Conservation (phyloP, 306 rosid genomes). For the Bauhinia variegata region DNA sequence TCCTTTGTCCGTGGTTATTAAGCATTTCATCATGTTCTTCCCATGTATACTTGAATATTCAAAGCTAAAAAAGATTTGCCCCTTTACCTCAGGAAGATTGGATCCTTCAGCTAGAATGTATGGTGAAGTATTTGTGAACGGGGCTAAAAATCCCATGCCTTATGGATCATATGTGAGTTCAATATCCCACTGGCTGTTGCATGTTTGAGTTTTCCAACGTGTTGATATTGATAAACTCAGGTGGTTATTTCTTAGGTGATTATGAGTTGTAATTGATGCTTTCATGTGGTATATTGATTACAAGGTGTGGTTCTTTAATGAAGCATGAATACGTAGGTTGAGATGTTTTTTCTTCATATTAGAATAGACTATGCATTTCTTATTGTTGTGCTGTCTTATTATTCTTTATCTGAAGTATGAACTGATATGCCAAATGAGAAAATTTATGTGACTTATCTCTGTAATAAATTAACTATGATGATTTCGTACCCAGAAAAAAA, state of each 20-base stretch:
- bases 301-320: slow-evolving; percentile 6
- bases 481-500: not conserved
- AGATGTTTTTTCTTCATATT: not conserved
- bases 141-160: slow-evolving; percentile 64
- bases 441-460: not conserved
- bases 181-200: slow-evolving; percentile 10
- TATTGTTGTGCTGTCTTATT: not conserved
- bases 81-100: slow-evolving; percentile 71
- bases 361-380: slow-evolving; percentile 5
- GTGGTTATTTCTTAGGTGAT: not conserved
- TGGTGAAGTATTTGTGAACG: slow-evolving; percentile 93
- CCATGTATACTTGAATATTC: slow-evolving; percentile 29
- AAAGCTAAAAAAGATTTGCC: slow-evolving; percentile 38
- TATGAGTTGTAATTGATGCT: slow-evolving; percentile 20
- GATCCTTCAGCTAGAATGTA: slow-evolving; percentile 79
- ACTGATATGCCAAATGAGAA: not conserved
- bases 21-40: slow-evolving; percentile 29
- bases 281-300: slow-evolving; percentile 10
- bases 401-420: not conserved
- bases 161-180: slow-evolving; percentile 94
- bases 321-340: slow-evolving; percentile 6
- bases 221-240: slow-evolving; percentile 9
- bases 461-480: not conserved
- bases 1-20: slow-evolving; percentile 23
- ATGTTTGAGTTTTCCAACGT: slow-evolving; percentile 24